Base-by-base conservation (phyloP, 2,329 filamentous ascomycete genomes). In the Ophiostoma australiae region DNA sequence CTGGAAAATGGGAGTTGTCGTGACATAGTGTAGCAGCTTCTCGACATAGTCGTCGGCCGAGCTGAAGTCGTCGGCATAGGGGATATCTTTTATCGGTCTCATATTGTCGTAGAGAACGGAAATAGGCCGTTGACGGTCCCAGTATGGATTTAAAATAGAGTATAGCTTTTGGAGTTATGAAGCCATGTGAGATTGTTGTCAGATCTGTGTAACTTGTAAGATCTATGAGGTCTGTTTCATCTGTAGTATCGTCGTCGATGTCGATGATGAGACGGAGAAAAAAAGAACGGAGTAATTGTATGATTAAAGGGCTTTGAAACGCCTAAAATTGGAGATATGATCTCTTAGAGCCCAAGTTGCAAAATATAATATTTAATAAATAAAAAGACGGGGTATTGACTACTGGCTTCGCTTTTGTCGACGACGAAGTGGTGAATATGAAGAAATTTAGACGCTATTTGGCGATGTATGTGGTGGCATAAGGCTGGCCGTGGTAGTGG, bases 41-140 rank as follows among this genome's bases (percentile, higher is more conserved):
- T 91, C 84, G 68, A 97, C 86, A 79, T 97, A 99, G 70, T 89
- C 86, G 67, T 97, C 91, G 6, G 88, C 81, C 65, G 87, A 87
- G 52, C 82, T 78, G 83, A 94, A 97, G 76, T 87, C 86, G 69
- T 88, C 84, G 44, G 87, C 84, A 77, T 91, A 87, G 0, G 94
- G 94, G 33, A 97, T 84, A 15, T 83, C 82, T 70, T 74, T 74
- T 27, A 27, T 66, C 0, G 74, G 74, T 20, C 58, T 55, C 73
- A 75, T 48, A 3, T 39, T 39, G 10, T 10, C 37, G 37, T 39
- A 31, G 27, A 31, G 27, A 31, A 31, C 27, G 27, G 27, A 31
- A 31, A 31, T 31, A 31, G 27, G 27, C 3, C 3, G 27, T 31
- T 31, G 27, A 3, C 27, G 27, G 27, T 31, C 27, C 27, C 27